These are phyloP conservation scores for Sphaceloma murrayae DNA, from an alignment of 2,329 filamentous ascomycete species.

Conservation along the genomic window DNA sequence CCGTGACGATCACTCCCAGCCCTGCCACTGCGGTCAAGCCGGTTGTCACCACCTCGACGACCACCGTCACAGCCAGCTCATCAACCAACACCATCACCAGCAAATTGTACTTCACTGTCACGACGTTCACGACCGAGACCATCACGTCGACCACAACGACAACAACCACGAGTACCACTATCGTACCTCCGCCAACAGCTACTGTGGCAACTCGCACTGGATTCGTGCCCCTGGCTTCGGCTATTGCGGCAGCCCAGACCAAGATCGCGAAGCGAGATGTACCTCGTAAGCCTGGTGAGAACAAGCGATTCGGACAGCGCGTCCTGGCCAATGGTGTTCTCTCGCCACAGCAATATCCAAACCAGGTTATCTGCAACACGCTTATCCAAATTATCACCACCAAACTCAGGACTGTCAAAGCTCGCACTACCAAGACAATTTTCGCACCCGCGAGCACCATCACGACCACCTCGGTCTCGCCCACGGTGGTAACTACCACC, in stretches of 20 bases:
- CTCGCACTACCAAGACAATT: conserved; percentile 1
- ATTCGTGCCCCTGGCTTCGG: conserved; percentile 3
- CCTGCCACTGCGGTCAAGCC: background rate
- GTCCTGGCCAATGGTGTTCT: background rate
- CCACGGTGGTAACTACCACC: background rate
- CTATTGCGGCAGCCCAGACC: background rate
- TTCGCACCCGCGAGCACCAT: background rate
- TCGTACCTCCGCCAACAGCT: background rate
- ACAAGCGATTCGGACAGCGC: background rate
- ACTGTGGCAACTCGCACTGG: conserved; percentile 1
- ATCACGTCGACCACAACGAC: background rate
- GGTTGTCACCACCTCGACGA: conserved; percentile 1
- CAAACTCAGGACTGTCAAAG: conserved; percentile 1
- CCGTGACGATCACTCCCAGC: background rate
- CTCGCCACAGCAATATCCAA: background rate
- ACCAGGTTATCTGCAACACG: conserved; percentile 9
- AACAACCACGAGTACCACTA: background rate
- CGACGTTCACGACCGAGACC: background rate
- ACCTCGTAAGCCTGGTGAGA: background rate
- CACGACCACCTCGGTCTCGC: conserved; percentile 4
- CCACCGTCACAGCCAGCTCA: background rate
- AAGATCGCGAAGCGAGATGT: background rate
- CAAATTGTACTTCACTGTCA: background rate
- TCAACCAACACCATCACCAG: conserved; percentile 1
- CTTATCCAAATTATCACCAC: conserved; percentile 8